Percentiles rank a stretch among this genome's conserved stretches.
phyloP scores from a whole-genome alignment of 768 basidiomycete genomes.

The Serendipita sp. region DNA sequence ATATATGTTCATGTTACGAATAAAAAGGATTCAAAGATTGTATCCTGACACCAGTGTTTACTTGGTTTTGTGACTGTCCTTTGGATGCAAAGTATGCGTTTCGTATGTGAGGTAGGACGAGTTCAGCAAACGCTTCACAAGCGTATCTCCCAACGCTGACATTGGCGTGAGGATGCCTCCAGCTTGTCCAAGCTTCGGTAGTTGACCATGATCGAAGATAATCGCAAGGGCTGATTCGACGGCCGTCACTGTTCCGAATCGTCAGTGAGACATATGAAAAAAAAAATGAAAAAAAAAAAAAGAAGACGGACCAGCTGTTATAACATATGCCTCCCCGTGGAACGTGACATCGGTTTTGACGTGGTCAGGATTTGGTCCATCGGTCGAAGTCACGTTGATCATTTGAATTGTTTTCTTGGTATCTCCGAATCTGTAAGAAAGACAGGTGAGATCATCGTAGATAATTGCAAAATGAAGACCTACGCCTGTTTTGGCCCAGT shows the following conservation, averaged over 20 bases:
- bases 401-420: background rate
- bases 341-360: constrained; percentile 48
- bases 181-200: constrained; percentile 38
- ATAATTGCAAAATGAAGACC: background rate
- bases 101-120: constrained; percentile 43
- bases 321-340: constrained; percentile 45
- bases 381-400: constrained; percentile 49
- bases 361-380: constrained; percentile 23
- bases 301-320: constrained; percentile 32
- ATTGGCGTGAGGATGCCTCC: constrained; percentile 79
- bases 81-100: constrained; percentile 13
- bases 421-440: background rate
- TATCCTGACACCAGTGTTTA: background rate
- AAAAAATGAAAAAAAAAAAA: background rate
- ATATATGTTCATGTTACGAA: too few relatives aligned
- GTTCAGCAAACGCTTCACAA: constrained; percentile 48
- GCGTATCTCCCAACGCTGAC: constrained; percentile 61
- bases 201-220: constrained; percentile 31
- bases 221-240: constrained; percentile 62
- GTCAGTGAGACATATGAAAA: background rate
- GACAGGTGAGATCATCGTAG: background rate
- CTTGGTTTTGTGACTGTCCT: background rate
- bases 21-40: background rate
- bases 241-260: constrained; percentile 40
- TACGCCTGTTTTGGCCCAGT: background rate